Evolutionary conservation across 2,329 filamentous ascomycete genomes (phyloP).

Genomic region (Periconia sp.): DNA sequence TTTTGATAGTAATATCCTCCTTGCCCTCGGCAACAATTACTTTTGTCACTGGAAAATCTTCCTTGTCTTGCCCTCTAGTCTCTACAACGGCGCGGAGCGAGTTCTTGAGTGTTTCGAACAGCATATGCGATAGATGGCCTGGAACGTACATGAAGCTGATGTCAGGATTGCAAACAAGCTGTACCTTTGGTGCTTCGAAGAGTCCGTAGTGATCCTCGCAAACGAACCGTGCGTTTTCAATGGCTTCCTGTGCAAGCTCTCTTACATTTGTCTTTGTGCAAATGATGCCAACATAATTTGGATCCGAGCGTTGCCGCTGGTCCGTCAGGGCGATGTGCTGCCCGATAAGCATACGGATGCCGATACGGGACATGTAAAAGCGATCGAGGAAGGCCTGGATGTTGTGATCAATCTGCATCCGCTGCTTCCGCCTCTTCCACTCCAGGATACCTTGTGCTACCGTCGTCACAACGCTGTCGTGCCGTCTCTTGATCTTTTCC

Average conservation of each 20-base stretch:
- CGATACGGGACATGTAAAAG: constrained; percentile 99
- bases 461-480: constrained; percentile 96
- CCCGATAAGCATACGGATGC: constrained; percentile 98
- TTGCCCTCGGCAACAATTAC: constrained; percentile 97
- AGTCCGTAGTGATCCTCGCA: constrained; percentile 98
- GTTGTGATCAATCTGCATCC: constrained; percentile 97
- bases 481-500: constrained; percentile 91
- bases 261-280: constrained; percentile 98
- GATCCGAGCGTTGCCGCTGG: constrained; percentile 86
- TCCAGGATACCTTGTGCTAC: constrained; percentile 97
- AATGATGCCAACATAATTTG: constrained; percentile 96
- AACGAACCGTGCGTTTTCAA: constrained; percentile 98
- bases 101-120: constrained; percentile 99
- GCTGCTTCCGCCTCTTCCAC: constrained; percentile 94
- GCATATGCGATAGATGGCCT: constrained; percentile 98
- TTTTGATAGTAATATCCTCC: constrained; percentile 99
- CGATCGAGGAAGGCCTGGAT: constrained; percentile 98
- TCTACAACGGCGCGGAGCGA: constrained; percentile 96
- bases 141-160: constrained; percentile 99
- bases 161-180: constrained; percentile 92
- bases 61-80: constrained; percentile 90
- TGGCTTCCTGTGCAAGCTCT: constrained; percentile 94
- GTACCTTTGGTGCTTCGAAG: constrained; percentile 94
- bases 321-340: constrained; percentile 98
- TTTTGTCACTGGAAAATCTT: constrained; percentile 95